Base-by-base conservation (phyloP, 345 rosid genomes). In the Salix arbutifolia region DNA sequence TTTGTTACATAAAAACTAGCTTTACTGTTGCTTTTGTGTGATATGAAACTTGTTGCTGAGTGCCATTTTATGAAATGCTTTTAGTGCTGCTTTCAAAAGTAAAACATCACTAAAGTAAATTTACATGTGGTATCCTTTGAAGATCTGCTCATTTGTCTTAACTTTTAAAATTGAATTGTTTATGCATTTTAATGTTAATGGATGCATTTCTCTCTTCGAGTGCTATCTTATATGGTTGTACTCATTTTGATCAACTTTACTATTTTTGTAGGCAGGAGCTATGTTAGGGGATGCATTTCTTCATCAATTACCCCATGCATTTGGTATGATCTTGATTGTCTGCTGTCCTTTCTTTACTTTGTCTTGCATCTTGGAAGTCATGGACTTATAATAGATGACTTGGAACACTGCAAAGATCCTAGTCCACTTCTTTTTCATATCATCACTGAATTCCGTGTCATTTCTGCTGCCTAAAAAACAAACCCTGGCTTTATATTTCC, bases 201-300 rank as follows among this genome's bases (percentile, higher is more conserved):
- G 53, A 42, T 44, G 21, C 23, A 23, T 28, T 40, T 3, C 18
- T 23, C 70, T 61, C 46, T 66, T 48, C 37, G 65, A 50, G 44
- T 50, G 56, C 30, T 17, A 42, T 35, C n/a, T 33, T 33, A 10
- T 67, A 69, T 70, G 11, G 53, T 75, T 56, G 11, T 4, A 46
- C 68, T 83, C 21, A 13, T 58, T 67, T 83, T 56, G 61, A 40
- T 76, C 50, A 42, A 44, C 18, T 37, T 77, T 65, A 40, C 38
- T 16, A 66, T 72, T 77, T 77, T 84, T 81, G 40, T 81, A 93
- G 99, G 99, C 98, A 70, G 98, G 99, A 79, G 98, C 99, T 70
- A 96, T 96, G 98, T 78, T 96, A 69, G 99, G 99, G 69, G 99
- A 96, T 92, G 97, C 98, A 74, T 96, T 96, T 84, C 99, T 95